These are phyloP conservation scores for Ochromonas danica DNA, from an alignment of 108 stramenopile species.

Conservation along the genomic window DNA sequence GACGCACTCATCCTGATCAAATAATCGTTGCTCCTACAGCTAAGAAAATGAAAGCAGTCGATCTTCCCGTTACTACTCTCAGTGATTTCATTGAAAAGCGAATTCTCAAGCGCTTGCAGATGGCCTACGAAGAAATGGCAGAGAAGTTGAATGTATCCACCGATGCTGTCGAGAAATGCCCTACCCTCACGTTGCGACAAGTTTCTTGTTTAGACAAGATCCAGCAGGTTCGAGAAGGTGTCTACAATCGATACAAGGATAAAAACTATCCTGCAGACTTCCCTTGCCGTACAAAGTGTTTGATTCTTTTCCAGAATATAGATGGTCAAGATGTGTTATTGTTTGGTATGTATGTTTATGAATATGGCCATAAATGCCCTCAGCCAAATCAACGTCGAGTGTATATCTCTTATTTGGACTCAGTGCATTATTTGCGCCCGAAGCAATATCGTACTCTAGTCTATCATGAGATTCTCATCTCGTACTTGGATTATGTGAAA, in stretches of 20 bases:
- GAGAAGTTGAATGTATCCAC: background rate
- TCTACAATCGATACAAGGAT: slow-evolving; percentile 74
- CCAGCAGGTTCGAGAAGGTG: slow-evolving; percentile 44
- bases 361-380: slow-evolving; percentile 86
- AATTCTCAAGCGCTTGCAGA: background rate
- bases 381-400: slow-evolving; percentile 83
- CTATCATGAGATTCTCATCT: slow-evolving; percentile 82
- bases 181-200: slow-evolving; percentile 29
- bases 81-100: slow-evolving; percentile 31
- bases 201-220: slow-evolving; percentile 33
- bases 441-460: slow-evolving; percentile 68
- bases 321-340: slow-evolving; percentile 90
- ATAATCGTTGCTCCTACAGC: background rate
- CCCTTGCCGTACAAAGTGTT: slow-evolving; percentile 79
- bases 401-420: slow-evolving; percentile 92
- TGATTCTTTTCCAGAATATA: slow-evolving; percentile 83
- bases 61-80: slow-evolving; percentile 1
- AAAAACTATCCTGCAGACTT: slow-evolving; percentile 79
- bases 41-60: slow-evolving; percentile 12
- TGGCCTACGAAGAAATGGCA: slow-evolving; percentile 25
- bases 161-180: slow-evolving; percentile 32
- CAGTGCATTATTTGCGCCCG: slow-evolving; percentile 87
- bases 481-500: slow-evolving; percentile 87
- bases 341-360: slow-evolving; percentile 95
- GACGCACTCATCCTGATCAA: background rate